Conservation (phyloP, 2,329 filamentous ascomycete species). For the Alternaria dauci region DNA sequence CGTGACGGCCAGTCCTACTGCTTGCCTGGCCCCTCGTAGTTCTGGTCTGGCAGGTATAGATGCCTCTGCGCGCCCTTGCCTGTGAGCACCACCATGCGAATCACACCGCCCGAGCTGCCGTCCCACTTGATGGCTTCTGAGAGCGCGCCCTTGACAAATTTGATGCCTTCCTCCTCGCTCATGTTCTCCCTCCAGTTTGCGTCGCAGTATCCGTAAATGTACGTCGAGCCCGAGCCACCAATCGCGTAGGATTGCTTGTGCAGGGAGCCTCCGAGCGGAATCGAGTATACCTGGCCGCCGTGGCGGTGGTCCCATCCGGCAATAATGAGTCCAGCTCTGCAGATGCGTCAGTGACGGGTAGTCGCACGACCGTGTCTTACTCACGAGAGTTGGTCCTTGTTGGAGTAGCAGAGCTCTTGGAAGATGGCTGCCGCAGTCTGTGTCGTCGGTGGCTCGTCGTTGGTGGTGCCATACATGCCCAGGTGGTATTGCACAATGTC, state of each 20-base stretch:
- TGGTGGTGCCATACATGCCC: slow-evolving; percentile 88
- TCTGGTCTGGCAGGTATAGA: slow-evolving; percentile 88
- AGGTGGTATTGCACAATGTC: slow-evolving; percentile 98
- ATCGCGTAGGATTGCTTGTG: slow-evolving; percentile 98
- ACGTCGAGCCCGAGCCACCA: slow-evolving; percentile 94
- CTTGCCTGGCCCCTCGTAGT: slow-evolving; percentile 78
- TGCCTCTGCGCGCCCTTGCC: slow-evolving; percentile 89
- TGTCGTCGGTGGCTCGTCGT: slow-evolving; percentile 89
- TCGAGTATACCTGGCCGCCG: slow-evolving; percentile 96
- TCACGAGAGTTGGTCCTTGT: slow-evolving; percentile 92
- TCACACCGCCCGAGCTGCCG: slow-evolving; percentile 96
- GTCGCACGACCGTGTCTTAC: slow-evolving; percentile 42
- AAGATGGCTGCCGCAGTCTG: slow-evolving; percentile 95
- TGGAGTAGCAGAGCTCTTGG: slow-evolving; percentile 97
- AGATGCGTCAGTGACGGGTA: slow-evolving; percentile 25
- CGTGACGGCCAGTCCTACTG: slow-evolving; percentile 41
- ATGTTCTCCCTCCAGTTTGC: slow-evolving; percentile 95
- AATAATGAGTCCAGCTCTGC: slow-evolving; percentile 93
- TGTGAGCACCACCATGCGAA: slow-evolving; percentile 96
- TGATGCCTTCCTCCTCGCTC: slow-evolving; percentile 88
- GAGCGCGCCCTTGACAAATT: slow-evolving; percentile 91
- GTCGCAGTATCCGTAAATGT: slow-evolving; percentile 99
- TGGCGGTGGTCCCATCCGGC: slow-evolving; percentile 97
- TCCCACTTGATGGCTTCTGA: slow-evolving; percentile 99
- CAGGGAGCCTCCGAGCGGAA: slow-evolving; percentile 92